These are phyloP conservation scores for Trypanosoma melophagium DNA, from an alignment of 208 protist genomes.

Conservation along the genomic window DNA sequence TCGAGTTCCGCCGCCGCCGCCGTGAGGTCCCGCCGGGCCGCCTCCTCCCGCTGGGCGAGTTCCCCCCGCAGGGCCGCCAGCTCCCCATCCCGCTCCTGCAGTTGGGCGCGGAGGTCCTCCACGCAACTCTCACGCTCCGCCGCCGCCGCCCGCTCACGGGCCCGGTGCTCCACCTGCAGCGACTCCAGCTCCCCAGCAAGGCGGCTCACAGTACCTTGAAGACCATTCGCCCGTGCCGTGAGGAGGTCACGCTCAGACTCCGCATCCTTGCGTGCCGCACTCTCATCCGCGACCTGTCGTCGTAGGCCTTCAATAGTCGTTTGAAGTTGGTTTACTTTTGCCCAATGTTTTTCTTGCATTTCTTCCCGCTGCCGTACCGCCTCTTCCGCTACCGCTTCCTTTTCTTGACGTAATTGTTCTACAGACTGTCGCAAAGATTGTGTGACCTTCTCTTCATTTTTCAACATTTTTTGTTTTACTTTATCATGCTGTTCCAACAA, in stretches of 20 bases:
- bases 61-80: slow-evolving; percentile 44
- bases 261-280: slow-evolving; percentile 48
- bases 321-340: slow-evolving; percentile 55
- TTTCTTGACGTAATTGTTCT: slow-evolving; percentile 57
- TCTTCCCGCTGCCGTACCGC: slow-evolving; percentile 48
- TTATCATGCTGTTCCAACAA: slow-evolving; percentile 34
- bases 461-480: slow-evolving; percentile 31
- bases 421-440: slow-evolving; percentile 56
- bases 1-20: slow-evolving; percentile 32
- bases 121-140: slow-evolving; percentile 51
- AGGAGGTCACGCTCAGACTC: slow-evolving; percentile 63
- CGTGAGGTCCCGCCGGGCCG: slow-evolving; percentile 54
- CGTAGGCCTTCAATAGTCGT: slow-evolving; percentile 38
- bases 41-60: slow-evolving; percentile 42
- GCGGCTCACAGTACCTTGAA: slow-evolving; percentile 40
- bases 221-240: slow-evolving; percentile 46
- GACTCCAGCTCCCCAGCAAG: slow-evolving; percentile 55
- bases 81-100: slow-evolving; percentile 26
- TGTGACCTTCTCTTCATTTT: slow-evolving; percentile 49
- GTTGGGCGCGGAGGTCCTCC: slow-evolving; percentile 54
- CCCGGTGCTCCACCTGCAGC: slow-evolving; percentile 52
- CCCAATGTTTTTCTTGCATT: slow-evolving; percentile 54
- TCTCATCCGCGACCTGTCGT: slow-evolving; percentile 58
- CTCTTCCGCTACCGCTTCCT: slow-evolving; percentile 47
- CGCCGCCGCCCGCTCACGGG: slow-evolving; percentile 46